These are phyloP conservation scores for Arthrinium puccinioides DNA, from an alignment of 2,329 filamentous ascomycete species.

Conservation along the genomic window DNA sequence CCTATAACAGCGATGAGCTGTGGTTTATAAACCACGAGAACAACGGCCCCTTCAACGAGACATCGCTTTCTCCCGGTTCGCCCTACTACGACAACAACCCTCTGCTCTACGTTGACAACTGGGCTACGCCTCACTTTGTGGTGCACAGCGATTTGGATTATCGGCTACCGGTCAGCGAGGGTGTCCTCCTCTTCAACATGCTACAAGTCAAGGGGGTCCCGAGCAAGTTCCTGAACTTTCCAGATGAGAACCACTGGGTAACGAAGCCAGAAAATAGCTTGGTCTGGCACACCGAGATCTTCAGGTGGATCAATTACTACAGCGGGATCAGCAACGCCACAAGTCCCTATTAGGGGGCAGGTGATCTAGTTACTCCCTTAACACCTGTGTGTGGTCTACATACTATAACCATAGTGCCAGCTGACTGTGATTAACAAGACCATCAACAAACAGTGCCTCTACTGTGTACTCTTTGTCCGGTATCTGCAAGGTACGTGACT, in stretches of 20 bases:
- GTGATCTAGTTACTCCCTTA: too few species aligned
- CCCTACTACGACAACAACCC: constrained; percentile 44
- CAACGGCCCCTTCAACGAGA: constrained; percentile 37
- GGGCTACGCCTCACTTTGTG: constrained; percentile 63
- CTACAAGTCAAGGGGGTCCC: constrained; percentile 58
- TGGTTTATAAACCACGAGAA: constrained; percentile 36
- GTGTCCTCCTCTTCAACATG: constrained; percentile 61
- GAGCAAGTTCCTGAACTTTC: constrained; percentile 61
- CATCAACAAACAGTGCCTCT: too few species aligned
- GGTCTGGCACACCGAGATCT: constrained; percentile 60
- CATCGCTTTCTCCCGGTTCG: constrained; percentile 24
- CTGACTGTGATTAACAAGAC: too few species aligned
- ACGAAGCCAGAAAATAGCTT: constrained; percentile 61
- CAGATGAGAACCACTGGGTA: constrained; percentile 69
- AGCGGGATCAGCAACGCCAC: constrained; percentile 21
- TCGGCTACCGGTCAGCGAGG: constrained; percentile 59
- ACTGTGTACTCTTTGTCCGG: too few species aligned
- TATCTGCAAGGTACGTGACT: too few species aligned
- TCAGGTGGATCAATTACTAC: constrained; percentile 61
- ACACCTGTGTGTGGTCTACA: too few species aligned
- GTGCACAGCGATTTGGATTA: constrained; percentile 65
- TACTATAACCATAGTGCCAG: too few species aligned
- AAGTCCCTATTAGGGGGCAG: constrained; percentile 16
- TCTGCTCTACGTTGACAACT: constrained; percentile 41
- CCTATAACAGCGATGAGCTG: constrained; percentile 25